Percentiles rank a stretch among this genome's conserved stretches.
phyloP scores from a whole-genome alignment of 2,329 filamentous ascomycete species.

The Metarhizium sp. region DNA sequence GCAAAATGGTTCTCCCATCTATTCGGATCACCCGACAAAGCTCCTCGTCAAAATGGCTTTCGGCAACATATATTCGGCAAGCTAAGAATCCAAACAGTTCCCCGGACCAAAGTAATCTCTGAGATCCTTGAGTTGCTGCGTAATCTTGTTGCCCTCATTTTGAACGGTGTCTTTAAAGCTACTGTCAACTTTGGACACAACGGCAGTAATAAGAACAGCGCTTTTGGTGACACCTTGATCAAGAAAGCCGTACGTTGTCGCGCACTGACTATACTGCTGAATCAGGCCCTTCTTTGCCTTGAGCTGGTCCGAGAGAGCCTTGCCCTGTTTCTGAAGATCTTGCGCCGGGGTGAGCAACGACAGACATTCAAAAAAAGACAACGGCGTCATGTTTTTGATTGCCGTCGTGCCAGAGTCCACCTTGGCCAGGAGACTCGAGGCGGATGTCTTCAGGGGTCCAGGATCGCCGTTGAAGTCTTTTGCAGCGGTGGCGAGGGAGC shows the following conservation, averaged over 20 bases:
- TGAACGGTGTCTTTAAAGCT: neutral
- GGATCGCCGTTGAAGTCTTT: conserved; percentile 6
- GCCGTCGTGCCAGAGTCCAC: conserved; percentile 6
- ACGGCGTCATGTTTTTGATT: conserved; percentile 6
- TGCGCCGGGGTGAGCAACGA: conserved; percentile 5
- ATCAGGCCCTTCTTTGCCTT: conserved; percentile 2
- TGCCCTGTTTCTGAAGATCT: conserved; percentile 6
- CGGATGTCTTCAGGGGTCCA: conserved; percentile 2
- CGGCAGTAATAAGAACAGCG: neutral
- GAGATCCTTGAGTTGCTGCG: neutral
- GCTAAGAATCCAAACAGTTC: neutral
- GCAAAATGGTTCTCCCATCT: too few relatives aligned
- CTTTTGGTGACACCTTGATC: neutral
- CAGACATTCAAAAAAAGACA: conserved; percentile 6
- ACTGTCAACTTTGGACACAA: neutral
- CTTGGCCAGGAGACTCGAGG: conserved; percentile 3
- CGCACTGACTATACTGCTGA: conserved; percentile 5
- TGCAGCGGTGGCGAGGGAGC: conserved; percentile 3
- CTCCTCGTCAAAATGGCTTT: neutral
- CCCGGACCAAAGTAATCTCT: neutral
- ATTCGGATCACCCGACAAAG: too few relatives aligned
- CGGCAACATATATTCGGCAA: too few relatives aligned
- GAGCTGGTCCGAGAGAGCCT: conserved; percentile 3
- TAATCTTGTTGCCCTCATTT: neutral
- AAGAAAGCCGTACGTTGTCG: conserved; percentile 1